A percentile compares a stretch with the other conserved stretches of the same genome.
These are phyloP conservation scores for Pulicaria dysenterica DNA, from an alignment of 129 eudicot species.

Conservation along the genomic window DNA sequence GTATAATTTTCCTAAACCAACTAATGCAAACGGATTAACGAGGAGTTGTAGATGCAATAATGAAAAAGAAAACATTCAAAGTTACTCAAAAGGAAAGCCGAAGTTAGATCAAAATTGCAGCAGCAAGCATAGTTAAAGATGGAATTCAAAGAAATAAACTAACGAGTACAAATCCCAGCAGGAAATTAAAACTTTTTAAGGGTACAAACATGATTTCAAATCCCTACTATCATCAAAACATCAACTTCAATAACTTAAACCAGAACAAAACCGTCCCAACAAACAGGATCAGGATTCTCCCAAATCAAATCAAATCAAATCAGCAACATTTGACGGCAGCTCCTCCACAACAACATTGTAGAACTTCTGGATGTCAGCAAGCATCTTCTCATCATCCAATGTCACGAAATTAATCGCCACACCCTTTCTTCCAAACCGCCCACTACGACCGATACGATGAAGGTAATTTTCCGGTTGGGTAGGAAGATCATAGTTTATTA, in stretches of 20 bases:
- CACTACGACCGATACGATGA: slow-evolving; percentile 70
- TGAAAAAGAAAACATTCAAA: too few species aligned
- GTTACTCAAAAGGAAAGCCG: too few species aligned
- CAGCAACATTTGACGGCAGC: slow-evolving; percentile 71
- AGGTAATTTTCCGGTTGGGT: slow-evolving; percentile 86
- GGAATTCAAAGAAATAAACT: slow-evolving; percentile 1
- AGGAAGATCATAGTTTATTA: slow-evolving; percentile 75
- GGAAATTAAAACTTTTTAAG: slow-evolving; percentile 14
- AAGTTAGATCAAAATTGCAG: slow-evolving; percentile 2
- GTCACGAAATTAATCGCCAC: slow-evolving; percentile 76
- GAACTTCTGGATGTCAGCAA: slow-evolving; percentile 71
- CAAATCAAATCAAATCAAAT: slow-evolving; percentile 50
- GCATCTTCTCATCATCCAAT: slow-evolving; percentile 61
- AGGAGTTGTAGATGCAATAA: too few species aligned
- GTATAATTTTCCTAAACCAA: too few species aligned
- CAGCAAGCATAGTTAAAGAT: not conserved
- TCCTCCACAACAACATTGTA: slow-evolving; percentile 72
- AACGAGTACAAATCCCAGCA: not conserved
- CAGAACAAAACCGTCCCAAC: not conserved
- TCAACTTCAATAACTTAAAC: slow-evolving; percentile 19
- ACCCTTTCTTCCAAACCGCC: slow-evolving; percentile 83
- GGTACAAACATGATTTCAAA: slow-evolving; percentile 14
- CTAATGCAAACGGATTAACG: too few species aligned
- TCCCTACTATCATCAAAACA: slow-evolving; percentile 1
- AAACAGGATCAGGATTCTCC: not conserved